A percentile compares a stretch with the other conserved stretches of the same genome.
Evolutionary conservation across 176 grass and related monocot species (phyloP).

Genomic region (Olyra latifolia): DNA sequence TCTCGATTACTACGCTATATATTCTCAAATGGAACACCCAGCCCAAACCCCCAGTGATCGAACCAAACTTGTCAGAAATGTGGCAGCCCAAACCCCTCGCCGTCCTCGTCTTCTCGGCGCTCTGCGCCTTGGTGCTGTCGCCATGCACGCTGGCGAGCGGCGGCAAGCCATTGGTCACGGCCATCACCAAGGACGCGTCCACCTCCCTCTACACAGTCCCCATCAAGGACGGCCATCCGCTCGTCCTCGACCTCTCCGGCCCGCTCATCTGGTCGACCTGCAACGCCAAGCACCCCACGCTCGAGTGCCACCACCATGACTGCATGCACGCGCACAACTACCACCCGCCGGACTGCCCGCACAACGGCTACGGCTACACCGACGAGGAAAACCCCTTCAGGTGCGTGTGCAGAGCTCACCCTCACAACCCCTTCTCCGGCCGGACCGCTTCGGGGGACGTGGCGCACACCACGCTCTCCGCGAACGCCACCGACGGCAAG

Average conservation of each 20-base stretch:
- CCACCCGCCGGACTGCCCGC: slow-evolving; percentile 43
- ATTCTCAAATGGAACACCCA: neutral
- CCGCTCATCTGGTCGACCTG: slow-evolving; percentile 51
- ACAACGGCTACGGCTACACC: slow-evolving; percentile 29
- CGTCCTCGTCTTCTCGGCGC: neutral
- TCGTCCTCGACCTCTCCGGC: slow-evolving; percentile 59
- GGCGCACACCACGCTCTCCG: slow-evolving; percentile 4
- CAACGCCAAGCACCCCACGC: neutral
- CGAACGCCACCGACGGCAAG: slow-evolving; percentile 60
- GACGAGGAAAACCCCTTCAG: slow-evolving; percentile 2
- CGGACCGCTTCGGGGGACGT: slow-evolving; percentile 23
- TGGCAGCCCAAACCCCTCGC: neutral
- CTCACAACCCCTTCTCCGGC: slow-evolving; percentile 46
- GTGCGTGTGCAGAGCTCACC: slow-evolving; percentile 53
- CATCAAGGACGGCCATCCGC: neutral
- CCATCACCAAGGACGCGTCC: slow-evolving; percentile 43
- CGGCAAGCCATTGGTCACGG: slow-evolving; percentile 17
- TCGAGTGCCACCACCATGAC: slow-evolving; percentile 30
- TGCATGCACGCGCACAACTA: slow-evolving; percentile 45
- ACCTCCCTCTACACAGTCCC: slow-evolving; percentile 38
- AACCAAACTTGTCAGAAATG: neutral
- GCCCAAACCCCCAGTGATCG: neutral
- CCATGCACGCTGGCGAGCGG: neutral
- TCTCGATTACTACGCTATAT: neutral
- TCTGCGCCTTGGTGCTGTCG: neutral